Evolutionary conservation across 2,329 filamentous ascomycete species (phyloP), one percentile per base, ranked within the genome.

Genomic region (Arthrobotrys conoides): DNA sequence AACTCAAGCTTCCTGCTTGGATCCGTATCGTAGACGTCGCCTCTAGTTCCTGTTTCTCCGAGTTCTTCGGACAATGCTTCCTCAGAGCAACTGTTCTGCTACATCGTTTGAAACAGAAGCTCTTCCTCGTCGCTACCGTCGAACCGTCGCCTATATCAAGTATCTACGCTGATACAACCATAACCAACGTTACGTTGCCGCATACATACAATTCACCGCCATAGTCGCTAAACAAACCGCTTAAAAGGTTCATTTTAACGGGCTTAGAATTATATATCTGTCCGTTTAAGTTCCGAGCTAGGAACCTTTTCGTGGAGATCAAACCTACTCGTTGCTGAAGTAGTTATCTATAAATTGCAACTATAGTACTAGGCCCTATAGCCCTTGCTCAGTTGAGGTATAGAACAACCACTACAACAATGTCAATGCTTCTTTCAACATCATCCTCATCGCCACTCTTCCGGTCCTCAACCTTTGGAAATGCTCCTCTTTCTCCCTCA

Each of bases 11-110:
- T 71, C 72, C 57, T 27, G 27, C 72, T 61, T 66, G 71, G 36
- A 48, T 48, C 53, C 30, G 53, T 68, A 53, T 46, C 51, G 67
- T 77, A 77, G 63, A 77, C 44, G 51, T 57, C 53, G 55, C 70
- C 49, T 61, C 57, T 71, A 51, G 57, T 24, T 33, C 22, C 41
- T 66, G 30, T 20, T 22, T 53, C 44, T 75, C 71, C 75, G 68
- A 72, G 53, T 27, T 65, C 16, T 72, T 78, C 73, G 73, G 67
- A 72, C 68, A 71, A 78, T 78, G 75, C 75, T 65, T 65, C 38
- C 46, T 57, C 75, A 72, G 68, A 72, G 63, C 75, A 64, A 36
- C 75, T 67, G 46, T 68, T 68, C 61, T 71, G 22, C 61, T 53
- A 77, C 67, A 49, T 59, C 38, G 55, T 67, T 65, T 41, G 51